phyloP scores from a whole-genome alignment of 2,329 filamentous ascomycete genomes.

The Simplicillium aogashimaense region DNA sequence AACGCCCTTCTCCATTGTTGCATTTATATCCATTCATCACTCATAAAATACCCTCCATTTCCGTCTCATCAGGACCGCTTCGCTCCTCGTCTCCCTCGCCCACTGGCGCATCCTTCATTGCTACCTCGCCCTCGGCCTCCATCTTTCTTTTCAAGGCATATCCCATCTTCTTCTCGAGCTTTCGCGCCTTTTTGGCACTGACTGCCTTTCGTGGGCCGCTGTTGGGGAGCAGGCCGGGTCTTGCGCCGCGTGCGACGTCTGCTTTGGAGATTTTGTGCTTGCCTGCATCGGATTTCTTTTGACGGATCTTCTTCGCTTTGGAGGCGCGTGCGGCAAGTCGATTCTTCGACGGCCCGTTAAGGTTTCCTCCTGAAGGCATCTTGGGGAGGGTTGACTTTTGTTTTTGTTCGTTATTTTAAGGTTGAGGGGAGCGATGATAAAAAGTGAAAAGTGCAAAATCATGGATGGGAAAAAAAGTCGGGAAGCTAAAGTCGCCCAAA shows the following conservation, averaged over 20 bases:
- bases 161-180: conserved; percentile 43
- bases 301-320: conserved; percentile 30
- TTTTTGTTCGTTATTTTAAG: not conserved
- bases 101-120: conserved; percentile 32
- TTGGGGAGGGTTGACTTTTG: not conserved
- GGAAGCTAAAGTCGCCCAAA: too few species aligned
- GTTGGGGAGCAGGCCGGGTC: conserved; percentile 41
- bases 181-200: conserved; percentile 45
- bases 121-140: conserved; percentile 37
- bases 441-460: too few species aligned
- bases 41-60: conserved; percentile 16
- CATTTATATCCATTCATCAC: conserved; percentile 11
- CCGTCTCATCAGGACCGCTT: conserved; percentile 14
- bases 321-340: conserved; percentile 35
- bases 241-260: conserved; percentile 38
- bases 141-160: conserved; percentile 43
- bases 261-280: conserved; percentile 29
- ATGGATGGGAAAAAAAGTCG: too few species aligned
- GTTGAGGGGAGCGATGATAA: too few species aligned
- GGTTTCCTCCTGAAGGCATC: conserved; percentile 49
- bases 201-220: conserved; percentile 41
- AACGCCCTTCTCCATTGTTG: conserved; percentile 8
- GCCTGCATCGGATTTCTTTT: conserved; percentile 28
- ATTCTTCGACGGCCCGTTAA: conserved; percentile 46
- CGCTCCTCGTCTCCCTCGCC: conserved; percentile 1